Percentiles rank a stretch among this genome's conserved stretches.
Evolutionary conservation across 2,329 filamentous ascomycete genomes (phyloP).

Genomic region (Fusarium sp.): DNA sequence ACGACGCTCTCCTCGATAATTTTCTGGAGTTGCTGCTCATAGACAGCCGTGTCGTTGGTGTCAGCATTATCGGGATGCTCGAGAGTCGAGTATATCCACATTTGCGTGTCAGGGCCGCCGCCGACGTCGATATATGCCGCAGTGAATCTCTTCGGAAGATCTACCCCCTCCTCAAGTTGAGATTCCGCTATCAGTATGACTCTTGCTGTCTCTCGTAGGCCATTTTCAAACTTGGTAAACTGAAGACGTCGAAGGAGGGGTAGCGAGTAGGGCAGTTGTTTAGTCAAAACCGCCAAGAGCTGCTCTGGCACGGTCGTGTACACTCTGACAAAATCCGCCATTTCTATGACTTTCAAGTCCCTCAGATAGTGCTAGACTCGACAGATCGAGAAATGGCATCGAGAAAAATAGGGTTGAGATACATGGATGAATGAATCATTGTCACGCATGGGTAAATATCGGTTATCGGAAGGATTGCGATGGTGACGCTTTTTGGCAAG

Average conservation of each 20-base stretch:
- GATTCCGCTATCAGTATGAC: conserved; percentile 52
- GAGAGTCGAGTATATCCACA: conserved; percentile 69
- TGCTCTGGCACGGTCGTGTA: conserved; percentile 46
- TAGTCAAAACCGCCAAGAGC: conserved; percentile 60
- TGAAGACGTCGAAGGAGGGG: conserved; percentile 72
- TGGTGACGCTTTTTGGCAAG: conserved; percentile 1
- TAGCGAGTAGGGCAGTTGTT: conserved; percentile 67
- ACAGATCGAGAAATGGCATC: background rate
- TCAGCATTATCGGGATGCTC: conserved; percentile 48
- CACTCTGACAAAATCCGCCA: conserved; percentile 28
- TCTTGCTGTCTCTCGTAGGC: conserved; percentile 55
- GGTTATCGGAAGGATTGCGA: conserved; percentile 18
- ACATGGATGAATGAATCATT: background rate
- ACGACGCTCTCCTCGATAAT: conserved; percentile 46
- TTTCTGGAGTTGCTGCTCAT: conserved; percentile 48
- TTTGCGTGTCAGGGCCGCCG: conserved; percentile 69
- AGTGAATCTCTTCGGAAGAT: conserved; percentile 53
- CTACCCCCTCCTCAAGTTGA: background rate
- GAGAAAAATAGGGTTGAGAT: background rate
- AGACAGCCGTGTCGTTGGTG: conserved; percentile 22
- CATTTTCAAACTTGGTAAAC: conserved; percentile 58
- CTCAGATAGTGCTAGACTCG: background rate
- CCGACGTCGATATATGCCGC: conserved; percentile 71
- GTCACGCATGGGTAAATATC: conserved; percentile 34
- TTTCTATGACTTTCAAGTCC: background rate